Evolutionary conservation across 192 early-diverging fungal species (phyloP), one percentile per base, ranked within the genome.

Genomic region (Chytriomyces sp.): DNA sequence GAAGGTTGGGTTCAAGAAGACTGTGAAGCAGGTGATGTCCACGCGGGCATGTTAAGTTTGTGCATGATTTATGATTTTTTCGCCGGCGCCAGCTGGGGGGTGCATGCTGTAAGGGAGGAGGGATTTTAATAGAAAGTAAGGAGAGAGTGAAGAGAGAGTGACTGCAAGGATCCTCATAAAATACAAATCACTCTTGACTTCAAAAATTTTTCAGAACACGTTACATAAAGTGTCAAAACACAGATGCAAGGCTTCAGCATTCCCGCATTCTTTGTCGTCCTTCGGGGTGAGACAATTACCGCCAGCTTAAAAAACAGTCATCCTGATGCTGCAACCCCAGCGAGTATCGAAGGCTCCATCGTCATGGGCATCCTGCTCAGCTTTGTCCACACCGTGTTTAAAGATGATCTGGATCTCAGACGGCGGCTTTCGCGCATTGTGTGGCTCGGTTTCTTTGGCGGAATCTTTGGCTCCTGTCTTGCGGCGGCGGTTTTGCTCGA

Each of bases 331-430:
- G 4, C 4, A 2, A 2, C 24, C 67, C 9, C 53, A 71, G 94
- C 50, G 23, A 59, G 69, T 35, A 86, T 92, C 18, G 96, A 97
- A 85, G 94, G 92, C 4, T 91, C 91, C 20, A 89, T 97, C 73
- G 91, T 97, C 79, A 83, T 97, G 66, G 91, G 92, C n/a, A 93
- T 97, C 26, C 81, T 96, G 10, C 86, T 95, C 28, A 82, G 92
- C 24, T 95, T 95, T 84, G 79, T 92, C 79, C 9, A 60, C 26
- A 53, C 48, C 10, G 7, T 11, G n/a, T 72, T 81, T 9, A 20
- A 48, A 16, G 76, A 20, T 28, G 50, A 68, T 24, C 20, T 61
- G 35, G 46, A 35, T 5, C 43, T 77, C 10, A n/a, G 67, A 45
- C 45, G 44, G 3, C 18, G 20, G 7, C 67, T 77, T 18, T 28